These are phyloP conservation scores for Phellopilus nigrolimitatus DNA, from an alignment of 1,284 basidiomycete genomes.

Conservation along the genomic window DNA sequence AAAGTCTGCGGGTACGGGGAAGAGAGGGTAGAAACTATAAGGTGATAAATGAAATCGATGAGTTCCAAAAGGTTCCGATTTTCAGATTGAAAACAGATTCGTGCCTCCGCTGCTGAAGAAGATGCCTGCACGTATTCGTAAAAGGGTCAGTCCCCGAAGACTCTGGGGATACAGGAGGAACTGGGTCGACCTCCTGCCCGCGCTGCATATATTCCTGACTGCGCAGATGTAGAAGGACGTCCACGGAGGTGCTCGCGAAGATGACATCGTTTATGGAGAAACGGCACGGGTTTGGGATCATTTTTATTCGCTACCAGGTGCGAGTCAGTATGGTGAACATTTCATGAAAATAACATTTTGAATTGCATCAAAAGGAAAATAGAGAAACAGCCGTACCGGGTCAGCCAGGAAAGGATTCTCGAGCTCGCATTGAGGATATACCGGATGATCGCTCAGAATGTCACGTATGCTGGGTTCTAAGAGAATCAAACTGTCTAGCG, in stretches of 20 bases:
- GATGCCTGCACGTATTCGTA: conserved; percentile 72
- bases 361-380: too few species aligned
- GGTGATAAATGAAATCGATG: conserved; percentile 1
- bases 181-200: conserved; percentile 60
- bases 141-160: conserved; percentile 54
- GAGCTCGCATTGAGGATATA: conserved; percentile 84
- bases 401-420: conserved; percentile 40
- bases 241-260: conserved; percentile 78
- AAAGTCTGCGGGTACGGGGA: conserved; percentile 76
- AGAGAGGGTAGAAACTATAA: conserved; percentile 88
- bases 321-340: conserved; percentile 5
- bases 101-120: conserved; percentile 84
- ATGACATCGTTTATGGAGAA: conserved; percentile 84
- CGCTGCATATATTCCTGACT: conserved; percentile 79
- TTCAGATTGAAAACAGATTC: conserved; percentile 18
- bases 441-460: conserved; percentile 72
- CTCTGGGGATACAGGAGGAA: conserved; percentile 32
- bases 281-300: conserved; percentile 83
- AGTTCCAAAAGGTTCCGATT: neutral
- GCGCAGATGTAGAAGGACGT: conserved; percentile 84
- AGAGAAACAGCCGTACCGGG: conserved; percentile 37
- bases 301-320: conserved; percentile 55
- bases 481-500: conserved; percentile 66
- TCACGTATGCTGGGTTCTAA: conserved; percentile 84
- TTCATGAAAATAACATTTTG: neutral